These are phyloP conservation scores for Batkoa obscura DNA, from an alignment of 371 early-diverging fungal species.

Conservation along the genomic window DNA sequence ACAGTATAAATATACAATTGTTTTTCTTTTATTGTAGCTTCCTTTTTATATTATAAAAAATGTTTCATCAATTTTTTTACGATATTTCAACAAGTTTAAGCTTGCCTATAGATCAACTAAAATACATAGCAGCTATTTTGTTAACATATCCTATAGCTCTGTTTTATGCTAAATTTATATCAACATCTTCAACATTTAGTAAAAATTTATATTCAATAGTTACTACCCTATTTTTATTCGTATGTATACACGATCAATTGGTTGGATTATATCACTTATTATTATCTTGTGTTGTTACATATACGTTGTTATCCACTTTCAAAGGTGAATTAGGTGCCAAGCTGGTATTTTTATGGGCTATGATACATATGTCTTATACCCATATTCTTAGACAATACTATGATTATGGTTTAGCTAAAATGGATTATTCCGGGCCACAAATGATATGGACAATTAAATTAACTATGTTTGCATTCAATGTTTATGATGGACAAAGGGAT, in stretches of 20 bases:
- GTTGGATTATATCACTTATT: conserved; percentile 44
- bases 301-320: conserved; percentile 23
- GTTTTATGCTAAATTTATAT: conserved; percentile 23
- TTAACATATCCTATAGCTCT: conserved; percentile 16
- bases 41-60: too few species aligned
- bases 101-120: conserved; percentile 17
- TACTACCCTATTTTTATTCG: conserved; percentile 32
- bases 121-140: conserved; percentile 15
- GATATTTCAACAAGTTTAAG: conserved; percentile 3
- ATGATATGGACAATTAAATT: conserved; percentile 84
- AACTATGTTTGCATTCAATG: conserved; percentile 68
- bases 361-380: conserved; percentile 41
- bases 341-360: conserved; percentile 42
- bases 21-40: too few species aligned
- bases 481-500: conserved; percentile 37
- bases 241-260: conserved; percentile 29
- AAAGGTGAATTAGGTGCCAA: conserved; percentile 30
- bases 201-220: conserved; percentile 55
- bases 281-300: conserved; percentile 29
- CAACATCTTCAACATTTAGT: conserved; percentile 17
- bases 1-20: too few species aligned
- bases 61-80: conserved; percentile 1
- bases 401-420: conserved; percentile 23
- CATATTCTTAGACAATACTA: conserved; percentile 36
- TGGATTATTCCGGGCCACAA: conserved; percentile 74